Evolutionary conservation across 331 rosid species (phyloP), one percentile per base, ranked within the genome.

Genomic region (Malus hybrid): DNA sequence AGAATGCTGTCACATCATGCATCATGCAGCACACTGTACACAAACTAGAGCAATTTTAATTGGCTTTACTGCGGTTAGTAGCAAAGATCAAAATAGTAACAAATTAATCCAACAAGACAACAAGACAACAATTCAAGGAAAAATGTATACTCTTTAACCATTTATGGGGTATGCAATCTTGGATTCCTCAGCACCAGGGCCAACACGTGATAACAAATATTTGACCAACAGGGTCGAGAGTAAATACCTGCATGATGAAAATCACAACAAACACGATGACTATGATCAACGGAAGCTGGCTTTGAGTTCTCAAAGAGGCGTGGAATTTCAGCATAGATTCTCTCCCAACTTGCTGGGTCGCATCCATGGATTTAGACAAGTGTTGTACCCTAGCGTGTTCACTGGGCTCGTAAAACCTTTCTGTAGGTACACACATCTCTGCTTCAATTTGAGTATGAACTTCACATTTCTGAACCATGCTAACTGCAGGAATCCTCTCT

Each of bases 211-310:
- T 58, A 19, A 57, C 10, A 29, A 30, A 73, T 63, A 53, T 62
- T 32, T 52, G 15, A 84, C 61, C 61, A 19, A 19, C n/a, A 34
- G 7, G 65, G 76, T 63, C 46, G 15, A 53, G 68, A 70, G 60
- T 60, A 61, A 82, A 58, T 79, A 92, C 99, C 97, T 95, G 99
- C 96, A 92, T 95, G 79, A 92, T 77, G 86, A 95, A 88, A 81
- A 95, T 85, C 86, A 95, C 86, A 1, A 87, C 88, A 70, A 95
- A 85, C 65, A 88, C 81, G 74, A 86, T 75, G 50, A 84, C 82
- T 24, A 89, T 84, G 63, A 87, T 81, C 50, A 87, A 72, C 5
- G 92, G 79, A 74, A 89, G 89, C 83, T 90, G 83, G 81, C 87
- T 87, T 67, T 87, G 97, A 86, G 81, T 95, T 77, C 74, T 86